Conservation (phyloP, 805 yeast species). For the Debaryomyces hansenii region DNA sequence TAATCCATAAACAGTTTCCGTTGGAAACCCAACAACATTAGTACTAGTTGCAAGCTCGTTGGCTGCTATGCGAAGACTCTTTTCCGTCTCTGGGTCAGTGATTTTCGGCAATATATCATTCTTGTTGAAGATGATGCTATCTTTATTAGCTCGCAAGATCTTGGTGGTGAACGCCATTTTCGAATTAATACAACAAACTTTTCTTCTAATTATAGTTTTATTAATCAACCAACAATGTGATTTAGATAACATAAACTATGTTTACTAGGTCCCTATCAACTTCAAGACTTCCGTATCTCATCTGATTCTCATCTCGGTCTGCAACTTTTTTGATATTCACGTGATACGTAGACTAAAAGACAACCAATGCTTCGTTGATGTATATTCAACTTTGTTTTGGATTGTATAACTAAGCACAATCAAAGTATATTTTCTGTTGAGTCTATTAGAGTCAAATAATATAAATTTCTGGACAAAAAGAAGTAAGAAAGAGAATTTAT, state of each 20-base stretch:
- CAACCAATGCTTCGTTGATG: too few species aligned
- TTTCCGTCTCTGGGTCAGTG: conserved; percentile 51
- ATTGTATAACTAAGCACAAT: too few species aligned
- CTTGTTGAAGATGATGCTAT: conserved; percentile 48
- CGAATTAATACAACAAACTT: not conserved
- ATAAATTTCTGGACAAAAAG: too few species aligned
- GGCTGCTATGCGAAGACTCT: conserved; percentile 60
- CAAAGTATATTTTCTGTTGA: too few species aligned
- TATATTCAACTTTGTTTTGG: too few species aligned
- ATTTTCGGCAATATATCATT: conserved; percentile 45
- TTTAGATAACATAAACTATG: not conserved
- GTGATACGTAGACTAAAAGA: not conserved
- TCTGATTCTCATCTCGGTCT: not conserved
- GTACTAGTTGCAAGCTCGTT: conserved; percentile 47
- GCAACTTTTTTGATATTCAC: conserved; percentile 4
- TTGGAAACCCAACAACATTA: conserved; percentile 86
- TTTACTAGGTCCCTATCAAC: not conserved
- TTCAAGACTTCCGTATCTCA: not conserved
- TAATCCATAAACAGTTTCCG: conserved; percentile 95
- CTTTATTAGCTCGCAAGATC: conserved; percentile 55
- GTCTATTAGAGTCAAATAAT: too few species aligned
- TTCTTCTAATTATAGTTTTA: not conserved
- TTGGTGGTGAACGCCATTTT: conserved; percentile 23
- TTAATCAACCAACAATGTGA: not conserved
- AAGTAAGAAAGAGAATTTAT: too few species aligned